A percentile compares a stretch with the other conserved stretches of the same genome.
These are phyloP conservation scores for Eremothecium gossypii DNA, from an alignment of 1,139 yeast genomes.

Conservation along the genomic window DNA sequence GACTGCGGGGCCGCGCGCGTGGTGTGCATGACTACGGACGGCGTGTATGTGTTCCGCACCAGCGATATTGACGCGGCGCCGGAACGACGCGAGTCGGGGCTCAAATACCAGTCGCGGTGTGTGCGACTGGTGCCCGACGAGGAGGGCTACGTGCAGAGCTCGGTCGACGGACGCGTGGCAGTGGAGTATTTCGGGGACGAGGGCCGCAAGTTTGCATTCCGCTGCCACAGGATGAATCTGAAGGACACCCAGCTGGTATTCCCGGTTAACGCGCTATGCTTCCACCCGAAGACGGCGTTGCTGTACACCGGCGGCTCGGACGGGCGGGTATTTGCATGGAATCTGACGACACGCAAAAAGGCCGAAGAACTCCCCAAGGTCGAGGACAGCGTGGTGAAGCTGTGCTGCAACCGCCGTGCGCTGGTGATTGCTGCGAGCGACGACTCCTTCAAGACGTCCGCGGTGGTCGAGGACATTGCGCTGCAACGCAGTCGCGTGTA, in stretches of 20 bases:
- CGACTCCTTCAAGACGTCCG: slow-evolving; percentile 40
- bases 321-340: slow-evolving; percentile 68
- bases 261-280: slow-evolving; percentile 64
- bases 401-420: slow-evolving; percentile 34
- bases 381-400: slow-evolving; percentile 40
- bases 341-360: slow-evolving; percentile 46
- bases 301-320: slow-evolving; percentile 78
- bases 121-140: slow-evolving; percentile 50
- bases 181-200: slow-evolving; percentile 60
- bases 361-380: slow-evolving; percentile 47
- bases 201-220: slow-evolving; percentile 64
- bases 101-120: slow-evolving; percentile 61
- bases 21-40: slow-evolving; percentile 45
- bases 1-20: slow-evolving; percentile 43
- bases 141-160: slow-evolving; percentile 66
- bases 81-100: slow-evolving; percentile 59
- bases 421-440: slow-evolving; percentile 60
- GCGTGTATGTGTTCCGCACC: slow-evolving; percentile 53
- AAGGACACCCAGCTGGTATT: slow-evolving; percentile 54
- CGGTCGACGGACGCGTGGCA: slow-evolving; percentile 82
- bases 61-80: slow-evolving; percentile 31
- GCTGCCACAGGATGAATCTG: slow-evolving; percentile 55
- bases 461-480: slow-evolving; percentile 18
- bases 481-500: slow-evolving; percentile 22
- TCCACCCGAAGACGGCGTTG: slow-evolving; percentile 39